Evolutionary conservation across 306 rosid genomes (phyloP).

Genomic region (Biancaea sappan): DNA sequence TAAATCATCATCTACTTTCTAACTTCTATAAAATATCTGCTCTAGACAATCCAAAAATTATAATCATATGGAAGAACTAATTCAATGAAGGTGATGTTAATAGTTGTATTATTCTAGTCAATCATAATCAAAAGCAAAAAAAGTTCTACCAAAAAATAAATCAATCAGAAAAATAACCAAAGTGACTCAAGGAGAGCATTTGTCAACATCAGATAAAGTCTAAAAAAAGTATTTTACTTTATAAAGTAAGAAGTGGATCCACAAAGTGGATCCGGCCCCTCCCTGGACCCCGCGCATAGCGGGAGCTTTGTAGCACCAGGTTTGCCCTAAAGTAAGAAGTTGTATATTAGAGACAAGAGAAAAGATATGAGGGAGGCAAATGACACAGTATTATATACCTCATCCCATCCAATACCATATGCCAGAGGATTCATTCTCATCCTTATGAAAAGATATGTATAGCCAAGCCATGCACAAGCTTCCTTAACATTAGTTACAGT

Average conservation of each 20-base stretch:
- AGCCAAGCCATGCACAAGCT: constrained; percentile 99
- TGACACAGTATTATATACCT: constrained; percentile 51
- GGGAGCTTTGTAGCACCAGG: no score
- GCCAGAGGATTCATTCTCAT: constrained; percentile 96
- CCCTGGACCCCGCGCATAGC: no score
- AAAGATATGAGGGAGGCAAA: neutral
- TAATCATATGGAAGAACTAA: constrained; percentile 18
- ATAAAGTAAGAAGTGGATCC: neutral
- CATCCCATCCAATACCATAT: constrained; percentile 96
- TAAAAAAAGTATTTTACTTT: neutral
- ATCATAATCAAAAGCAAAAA: neutral
- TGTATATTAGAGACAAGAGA: neutral
- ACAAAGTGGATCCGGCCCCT: no score
- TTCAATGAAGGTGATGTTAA: constrained; percentile 22
- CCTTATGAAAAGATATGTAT: constrained; percentile 94
- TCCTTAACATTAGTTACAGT: constrained; percentile 97
- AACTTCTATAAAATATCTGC: neutral
- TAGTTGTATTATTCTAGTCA: neutral
- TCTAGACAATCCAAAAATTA: constrained; percentile 20
- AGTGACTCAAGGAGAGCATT: neutral
- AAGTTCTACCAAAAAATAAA: neutral
- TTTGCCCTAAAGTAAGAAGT: neutral
- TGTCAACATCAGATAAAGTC: neutral
- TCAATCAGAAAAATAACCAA: neutral
- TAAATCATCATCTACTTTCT: neutral